A percentile compares a stretch with the other conserved stretches of the same genome.
Conservation (phyloP, 2,329 filamentous ascomycete species). For the Trichophyton rubrum region DNA sequence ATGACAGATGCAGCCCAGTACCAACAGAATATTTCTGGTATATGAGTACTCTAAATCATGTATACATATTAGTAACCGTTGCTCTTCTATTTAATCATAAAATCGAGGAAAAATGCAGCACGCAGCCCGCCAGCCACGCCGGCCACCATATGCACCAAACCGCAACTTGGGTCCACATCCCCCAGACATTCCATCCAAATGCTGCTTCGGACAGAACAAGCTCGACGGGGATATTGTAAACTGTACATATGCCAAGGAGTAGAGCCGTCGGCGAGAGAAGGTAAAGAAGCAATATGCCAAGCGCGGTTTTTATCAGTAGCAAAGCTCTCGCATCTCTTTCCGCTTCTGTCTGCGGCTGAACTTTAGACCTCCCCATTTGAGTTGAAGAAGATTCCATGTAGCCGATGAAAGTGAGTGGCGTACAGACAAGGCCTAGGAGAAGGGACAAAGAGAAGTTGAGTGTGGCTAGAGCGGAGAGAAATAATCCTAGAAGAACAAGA, state of each 20-base stretch:
- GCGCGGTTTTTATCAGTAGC: conserved; percentile 13
- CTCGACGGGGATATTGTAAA: conserved; percentile 40
- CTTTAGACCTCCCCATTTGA: neutral
- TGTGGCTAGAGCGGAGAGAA: conserved; percentile 81
- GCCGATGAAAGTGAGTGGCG: conserved; percentile 60
- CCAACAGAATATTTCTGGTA: neutral
- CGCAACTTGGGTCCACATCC: conserved; percentile 75
- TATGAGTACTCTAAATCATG: neutral
- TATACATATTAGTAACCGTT: neutral
- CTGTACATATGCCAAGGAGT: conserved; percentile 38
- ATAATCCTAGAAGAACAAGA: conserved; percentile 81
- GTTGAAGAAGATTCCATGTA: conserved; percentile 16
- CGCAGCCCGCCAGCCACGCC: conserved; percentile 59
- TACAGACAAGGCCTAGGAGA: conserved; percentile 64
- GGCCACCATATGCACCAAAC: conserved; percentile 97
- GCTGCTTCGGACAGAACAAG: conserved; percentile 58
- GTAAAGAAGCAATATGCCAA: conserved; percentile 40
- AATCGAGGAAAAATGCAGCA: conserved; percentile 25
- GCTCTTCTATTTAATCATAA: conserved; percentile 1
- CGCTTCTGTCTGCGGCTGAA: neutral
- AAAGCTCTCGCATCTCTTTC: neutral
- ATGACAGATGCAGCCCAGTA: neutral
- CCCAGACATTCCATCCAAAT: conserved; percentile 81
- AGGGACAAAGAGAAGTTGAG: conserved; percentile 91
- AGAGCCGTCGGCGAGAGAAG: conserved; percentile 48